Evolutionary conservation across 495 filamentous ascomycete genomes (phyloP).

Genomic region (Aspergillus funiculosus): DNA sequence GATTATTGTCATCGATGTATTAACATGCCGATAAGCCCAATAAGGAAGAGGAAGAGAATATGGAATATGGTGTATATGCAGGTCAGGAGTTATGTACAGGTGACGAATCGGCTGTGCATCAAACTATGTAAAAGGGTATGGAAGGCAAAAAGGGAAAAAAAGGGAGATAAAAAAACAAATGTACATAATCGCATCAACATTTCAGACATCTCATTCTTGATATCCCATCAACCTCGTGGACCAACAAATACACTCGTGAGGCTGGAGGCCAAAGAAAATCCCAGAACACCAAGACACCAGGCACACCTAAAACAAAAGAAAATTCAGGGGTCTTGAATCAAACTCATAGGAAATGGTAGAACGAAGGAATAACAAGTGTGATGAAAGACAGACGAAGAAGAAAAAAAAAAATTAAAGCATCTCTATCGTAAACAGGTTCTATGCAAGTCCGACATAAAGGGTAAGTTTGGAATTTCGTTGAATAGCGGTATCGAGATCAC

Average conservation of each 20-base stretch:
- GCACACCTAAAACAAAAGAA: slow-evolving; percentile 8
- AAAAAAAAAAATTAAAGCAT: slow-evolving; percentile 16
- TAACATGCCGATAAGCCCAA: background rate
- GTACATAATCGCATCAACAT: slow-evolving; percentile 27
- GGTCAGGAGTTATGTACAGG: slow-evolving; percentile 22
- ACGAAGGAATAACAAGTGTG: slow-evolving; percentile 14
- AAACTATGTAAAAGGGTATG: slow-evolving; percentile 22
- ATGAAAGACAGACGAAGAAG: slow-evolving; percentile 18
- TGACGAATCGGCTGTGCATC: slow-evolving; percentile 13
- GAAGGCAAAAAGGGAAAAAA: slow-evolving; percentile 14
- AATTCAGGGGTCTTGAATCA: slow-evolving; percentile 2
- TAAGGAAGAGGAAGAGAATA: background rate
- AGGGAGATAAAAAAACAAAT: slow-evolving; percentile 19
- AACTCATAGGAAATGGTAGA: slow-evolving; percentile 3
- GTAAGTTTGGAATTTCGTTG: slow-evolving; percentile 81
- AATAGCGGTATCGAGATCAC: slow-evolving; percentile 74
- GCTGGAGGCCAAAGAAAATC: slow-evolving; percentile 9
- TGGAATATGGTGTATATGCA: slow-evolving; percentile 24
- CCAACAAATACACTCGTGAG: slow-evolving; percentile 15
- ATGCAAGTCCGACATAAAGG: slow-evolving; percentile 62
- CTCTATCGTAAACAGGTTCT: slow-evolving; percentile 24
- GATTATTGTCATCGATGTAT: background rate
- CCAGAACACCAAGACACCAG: slow-evolving; percentile 5
- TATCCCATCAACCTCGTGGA: slow-evolving; percentile 25
- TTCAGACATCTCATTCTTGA: slow-evolving; percentile 24